Evolutionary conservation across 1,139 yeast species (phyloP), one percentile per base, ranked within the genome.

Genomic region (Scheffersomyces titani): DNA sequence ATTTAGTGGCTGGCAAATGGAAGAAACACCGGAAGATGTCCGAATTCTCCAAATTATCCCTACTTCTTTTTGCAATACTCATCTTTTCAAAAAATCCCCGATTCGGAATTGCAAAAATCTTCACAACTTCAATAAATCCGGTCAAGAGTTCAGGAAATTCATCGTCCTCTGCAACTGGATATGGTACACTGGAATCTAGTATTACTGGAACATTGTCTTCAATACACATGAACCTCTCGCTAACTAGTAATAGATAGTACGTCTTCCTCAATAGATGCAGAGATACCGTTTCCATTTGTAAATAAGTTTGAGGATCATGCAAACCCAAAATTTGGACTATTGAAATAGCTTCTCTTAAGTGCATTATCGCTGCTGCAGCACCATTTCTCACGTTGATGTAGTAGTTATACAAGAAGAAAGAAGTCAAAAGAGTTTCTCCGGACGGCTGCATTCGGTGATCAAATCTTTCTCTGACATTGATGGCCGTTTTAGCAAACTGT

Each of bases 311-410:
- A 13, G 70, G 67, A 51, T 70, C 72, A 58, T 77, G 80, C 46
- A 77, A 61, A 4, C 77, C 76, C 47, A 77, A 62, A 3, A 77
- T 63, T 55, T 77, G 81, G 6, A 80, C 79, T 48, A 72, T 69
- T 6, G 81, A 68, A 24, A 78, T 75, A 6, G 81, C 78, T 62
- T 78, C 82, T 24, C 81, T 69, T 55, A 78, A 66, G 58, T 75
- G 74, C 51, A 74, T 55, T 16, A 74, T 67, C 1, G 80, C 76
- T 3, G 72, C 70, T 16, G 65, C 57, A 6, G 65, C 62, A 3
- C 73, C 72, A 2, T 71, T 76, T 54, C 70, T 67, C 49, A 66
- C 56, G 58, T 76, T 75, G 50, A 71, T 70, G 61, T 72, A 71
- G 57, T 76, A 75, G 21, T 72, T 71, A 61, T 75, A 77, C 55